Base-by-base conservation (phyloP, 768 basidiomycete genomes). In the Lactarius sp. region DNA sequence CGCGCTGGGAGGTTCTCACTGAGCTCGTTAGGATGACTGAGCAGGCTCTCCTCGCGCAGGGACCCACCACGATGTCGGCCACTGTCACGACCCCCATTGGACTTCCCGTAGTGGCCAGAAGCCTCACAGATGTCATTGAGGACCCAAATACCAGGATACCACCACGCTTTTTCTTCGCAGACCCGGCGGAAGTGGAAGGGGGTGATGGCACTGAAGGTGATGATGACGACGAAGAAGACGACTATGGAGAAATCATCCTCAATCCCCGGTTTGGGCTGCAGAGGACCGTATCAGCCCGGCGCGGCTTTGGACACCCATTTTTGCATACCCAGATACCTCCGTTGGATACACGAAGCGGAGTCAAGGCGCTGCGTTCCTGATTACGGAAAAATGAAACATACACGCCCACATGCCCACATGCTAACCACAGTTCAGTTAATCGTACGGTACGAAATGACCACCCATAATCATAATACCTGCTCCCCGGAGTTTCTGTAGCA, bases 1-100 rank as follows among this genome's bases (percentile, higher is more conserved):
- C 65, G n/a, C 67, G 67, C 20, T 68, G 67, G 67, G 65, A 68
- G 44, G 67, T 68, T 18, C 65, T 68, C 44, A 42, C 65, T 10
- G 67, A 61, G 47, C 61, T 68, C 27, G 67, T 68, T n/a, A 59
- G 22, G 52, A 53, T 59, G 60, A 66, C 56, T 8, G 66, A 66
- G 56, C 49, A 56, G 39, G 22, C 44, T 2, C 56, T 63, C 27
- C 55, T 61, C 6, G 60, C 37, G 4, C 52, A 13, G 5, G 47
- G 54, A 13, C 47, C 55, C 13, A 37, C 50, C 42, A 16, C 50
- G 44, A 55, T 52, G 20, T 54, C 52, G 4, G 37, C 61, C 4
- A 61, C 61, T 20, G 65, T 62, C 44, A 67, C 54, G 8, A 66
- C 56, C 8, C 52, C 58, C 39, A 59, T 66, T 12, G 67, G 67